phyloP scores from a whole-genome alignment of 495 filamentous ascomycete genomes.

The Staphylotrichum longicolle region DNA sequence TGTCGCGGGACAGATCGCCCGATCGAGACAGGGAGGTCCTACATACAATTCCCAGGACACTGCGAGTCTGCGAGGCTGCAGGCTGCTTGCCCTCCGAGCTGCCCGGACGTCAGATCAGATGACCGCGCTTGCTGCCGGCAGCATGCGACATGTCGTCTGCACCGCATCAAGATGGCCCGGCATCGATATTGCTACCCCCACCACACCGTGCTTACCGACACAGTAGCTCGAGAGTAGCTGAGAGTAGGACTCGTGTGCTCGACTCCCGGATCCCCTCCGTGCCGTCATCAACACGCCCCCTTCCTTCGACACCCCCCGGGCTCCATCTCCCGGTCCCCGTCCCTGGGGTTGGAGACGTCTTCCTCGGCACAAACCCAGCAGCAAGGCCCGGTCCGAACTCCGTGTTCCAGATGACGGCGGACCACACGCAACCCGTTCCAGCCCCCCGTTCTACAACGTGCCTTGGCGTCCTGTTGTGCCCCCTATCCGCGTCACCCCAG shows the following conservation, averaged over 20 bases:
- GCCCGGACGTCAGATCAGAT: not conserved
- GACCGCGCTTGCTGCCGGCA: conserved; percentile 5
- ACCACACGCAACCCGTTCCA: conserved; percentile 9
- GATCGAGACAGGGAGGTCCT: not conserved
- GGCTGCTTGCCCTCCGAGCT: not conserved
- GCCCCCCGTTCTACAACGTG: conserved; percentile 9
- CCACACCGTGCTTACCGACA: no score
- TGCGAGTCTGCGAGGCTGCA: no score
- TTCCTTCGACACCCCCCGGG: not conserved
- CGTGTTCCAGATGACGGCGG: conserved; percentile 8
- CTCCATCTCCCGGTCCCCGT: not conserved
- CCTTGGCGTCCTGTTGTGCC: conserved; percentile 12
- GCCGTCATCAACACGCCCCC: no score
- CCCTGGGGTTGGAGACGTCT: not conserved
- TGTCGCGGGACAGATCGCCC: conserved; percentile 1
- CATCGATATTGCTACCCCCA: not conserved
- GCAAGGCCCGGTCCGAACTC: not conserved
- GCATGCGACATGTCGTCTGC: not conserved
- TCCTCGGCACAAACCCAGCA: not conserved
- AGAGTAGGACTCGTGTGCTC: no score
- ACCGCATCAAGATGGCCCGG: not conserved
- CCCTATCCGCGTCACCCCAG: conserved; percentile 4
- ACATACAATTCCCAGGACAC: not conserved
- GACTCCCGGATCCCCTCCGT: no score
- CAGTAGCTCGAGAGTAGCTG: no score